These are phyloP conservation scores for Achaetomium macrosporum DNA, from an alignment of 2,329 filamentous ascomycete genomes.

Conservation along the genomic window DNA sequence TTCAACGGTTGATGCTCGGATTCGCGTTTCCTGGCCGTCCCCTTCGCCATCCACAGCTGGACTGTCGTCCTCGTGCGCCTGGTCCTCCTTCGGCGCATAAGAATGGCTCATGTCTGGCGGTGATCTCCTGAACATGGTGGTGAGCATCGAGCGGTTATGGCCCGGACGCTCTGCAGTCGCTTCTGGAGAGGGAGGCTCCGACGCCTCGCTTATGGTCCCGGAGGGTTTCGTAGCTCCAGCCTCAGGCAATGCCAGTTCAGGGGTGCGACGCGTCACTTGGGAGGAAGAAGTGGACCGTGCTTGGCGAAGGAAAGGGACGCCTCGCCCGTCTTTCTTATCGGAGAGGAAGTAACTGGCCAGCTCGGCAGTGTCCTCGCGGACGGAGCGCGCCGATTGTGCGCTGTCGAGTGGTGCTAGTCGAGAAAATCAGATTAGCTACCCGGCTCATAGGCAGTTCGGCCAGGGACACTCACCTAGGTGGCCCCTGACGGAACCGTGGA, in stretches of 20 bases:
- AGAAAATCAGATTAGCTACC: background rate
- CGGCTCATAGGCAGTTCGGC: background rate
- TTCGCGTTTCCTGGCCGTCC: conserved; percentile 8
- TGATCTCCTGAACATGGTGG: conserved; percentile 43
- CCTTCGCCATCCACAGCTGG: conserved; percentile 7
- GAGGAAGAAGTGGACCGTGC: conserved; percentile 31
- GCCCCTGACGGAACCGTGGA: conserved; percentile 59
- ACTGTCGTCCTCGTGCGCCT: conserved; percentile 19
- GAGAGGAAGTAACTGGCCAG: conserved; percentile 76
- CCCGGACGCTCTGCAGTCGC: conserved; percentile 23
- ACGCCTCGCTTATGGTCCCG: conserved; percentile 55
- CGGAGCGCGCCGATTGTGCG: conserved; percentile 67
- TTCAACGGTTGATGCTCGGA: background rate
- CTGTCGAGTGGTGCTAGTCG: conserved; percentile 54
- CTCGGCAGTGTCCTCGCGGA: conserved; percentile 82
- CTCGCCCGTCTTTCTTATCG: conserved; percentile 45
- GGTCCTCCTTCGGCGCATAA: conserved; percentile 13
- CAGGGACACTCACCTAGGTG: conserved; percentile 41
- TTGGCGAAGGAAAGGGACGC: conserved; percentile 41
- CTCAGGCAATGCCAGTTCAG: conserved; percentile 20
- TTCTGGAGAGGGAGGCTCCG: conserved; percentile 50
- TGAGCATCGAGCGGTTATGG: conserved; percentile 29
- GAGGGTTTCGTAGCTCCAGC: conserved; percentile 28
- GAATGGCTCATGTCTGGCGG: conserved; percentile 32
- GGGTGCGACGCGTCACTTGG: conserved; percentile 22